Base-by-base conservation (phyloP, 176 grass and related monocot genomes). In the Aegilops sharonensis region DNA sequence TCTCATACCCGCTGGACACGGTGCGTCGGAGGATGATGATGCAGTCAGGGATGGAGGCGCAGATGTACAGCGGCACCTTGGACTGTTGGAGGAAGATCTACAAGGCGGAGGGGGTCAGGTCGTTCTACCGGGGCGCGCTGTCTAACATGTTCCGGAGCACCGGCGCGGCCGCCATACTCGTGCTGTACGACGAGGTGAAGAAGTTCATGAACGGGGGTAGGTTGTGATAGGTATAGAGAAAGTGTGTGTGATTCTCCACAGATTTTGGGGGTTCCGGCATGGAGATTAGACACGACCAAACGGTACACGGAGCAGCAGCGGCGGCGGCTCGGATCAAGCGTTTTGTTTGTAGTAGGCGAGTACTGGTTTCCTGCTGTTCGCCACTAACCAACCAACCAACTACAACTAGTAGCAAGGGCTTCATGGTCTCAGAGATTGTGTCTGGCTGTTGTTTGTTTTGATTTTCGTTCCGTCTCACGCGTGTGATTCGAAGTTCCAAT, bases 21-120 rank as follows among this genome's bases (percentile, higher is more conserved):
- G 94, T 99, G 39, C 76, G 97, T 7, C 86, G 97, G 82, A 91
- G 92, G 85, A 99, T 99, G 94, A 99, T 99, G 97, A 99, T 99
- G 97, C 97, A 99, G 72, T 94, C 94, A 0, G 97, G 97, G 64
- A 75, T 94, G 84, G 89, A 94, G 10, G 85, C 71, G 62, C 92
- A 88, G 47, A 91, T 94, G 87, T 99, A 99, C 56, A 61, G 62
- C n/a, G 80, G 85, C 77, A 99, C 92, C 32, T 29, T 96, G 11
- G 94, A 99, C 83, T 99, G 97, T 43, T 99, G 97, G 97, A 84
- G 85, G 62, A 99, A 91, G 83, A 94, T 94, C 64, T 99, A 93
- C 76, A 99, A 34, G 69, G 62, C 80, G 77, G 94, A 99, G 72
- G 94, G 97, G 25, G 54, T 97, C 36, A 64, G 25, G 32, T 96